These are phyloP conservation scores for Colletotrichum neosansevieriae DNA, from an alignment of 2,329 filamentous ascomycete genomes.

Conservation along the genomic window DNA sequence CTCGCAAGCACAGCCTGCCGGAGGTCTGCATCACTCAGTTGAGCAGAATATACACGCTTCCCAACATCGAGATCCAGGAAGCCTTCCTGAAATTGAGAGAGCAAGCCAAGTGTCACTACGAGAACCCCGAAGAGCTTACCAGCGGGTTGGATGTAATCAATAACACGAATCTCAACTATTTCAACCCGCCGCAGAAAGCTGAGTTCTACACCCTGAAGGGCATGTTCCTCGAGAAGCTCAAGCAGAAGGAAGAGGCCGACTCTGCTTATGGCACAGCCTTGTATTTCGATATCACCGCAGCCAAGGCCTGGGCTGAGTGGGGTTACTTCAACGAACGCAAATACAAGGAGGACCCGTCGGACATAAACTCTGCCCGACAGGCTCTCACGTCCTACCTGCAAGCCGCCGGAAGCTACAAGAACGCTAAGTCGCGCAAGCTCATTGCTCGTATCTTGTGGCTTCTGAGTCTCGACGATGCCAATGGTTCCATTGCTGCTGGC, in stretches of 20 bases:
- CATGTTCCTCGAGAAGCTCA: conserved; percentile 97
- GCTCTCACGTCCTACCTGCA: conserved; percentile 97
- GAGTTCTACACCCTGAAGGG: conserved; percentile 99
- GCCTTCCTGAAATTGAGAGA: conserved; percentile 98
- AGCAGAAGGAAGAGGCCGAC: conserved; percentile 90
- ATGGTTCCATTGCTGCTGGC: conserved; percentile 83
- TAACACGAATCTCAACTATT: conserved; percentile 99
- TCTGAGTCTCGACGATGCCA: conserved; percentile 90
- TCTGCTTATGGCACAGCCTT: conserved; percentile 94
- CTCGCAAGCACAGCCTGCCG: conserved; percentile 94
- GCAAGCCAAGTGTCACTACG: conserved; percentile 98
- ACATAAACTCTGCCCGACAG: conserved; percentile 87
- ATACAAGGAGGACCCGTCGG: conserved; percentile 89
- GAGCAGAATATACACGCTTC: conserved; percentile 96
- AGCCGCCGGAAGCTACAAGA: conserved; percentile 96
- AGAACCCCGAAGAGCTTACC: conserved; percentile 91
- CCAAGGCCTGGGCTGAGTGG: conserved; percentile 99
- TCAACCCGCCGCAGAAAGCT: conserved; percentile 94
- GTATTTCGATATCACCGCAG: conserved; percentile 94
- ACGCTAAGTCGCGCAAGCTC: conserved; percentile 93
- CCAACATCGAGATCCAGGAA: conserved; percentile 99
- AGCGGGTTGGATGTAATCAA: conserved; percentile 98
- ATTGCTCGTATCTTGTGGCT: conserved; percentile 95
- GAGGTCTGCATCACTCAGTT: conserved; percentile 98
- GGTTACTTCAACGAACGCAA: conserved; percentile 97